These are phyloP conservation scores for Alternaria panax DNA, from an alignment of 2,329 filamentous ascomycete species.

Conservation along the genomic window DNA sequence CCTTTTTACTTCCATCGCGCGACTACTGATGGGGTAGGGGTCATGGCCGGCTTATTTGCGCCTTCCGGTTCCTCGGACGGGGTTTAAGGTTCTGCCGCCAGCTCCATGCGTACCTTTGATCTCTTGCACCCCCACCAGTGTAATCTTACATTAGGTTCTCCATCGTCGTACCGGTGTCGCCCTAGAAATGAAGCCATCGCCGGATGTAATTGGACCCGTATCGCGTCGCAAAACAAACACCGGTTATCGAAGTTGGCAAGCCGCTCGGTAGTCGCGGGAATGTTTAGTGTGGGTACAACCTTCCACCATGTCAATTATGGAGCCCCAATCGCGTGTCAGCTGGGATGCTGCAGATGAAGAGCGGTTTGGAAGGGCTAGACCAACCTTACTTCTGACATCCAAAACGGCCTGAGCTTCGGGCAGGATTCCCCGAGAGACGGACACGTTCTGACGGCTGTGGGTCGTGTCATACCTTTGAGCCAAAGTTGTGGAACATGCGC, in stretches of 20 bases:
- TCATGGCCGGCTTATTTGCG: conserved; percentile 10
- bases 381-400: conserved; percentile 29
- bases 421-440: conserved; percentile 39
- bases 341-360: conserved; percentile 36
- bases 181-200: neutral
- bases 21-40: conserved; percentile 23
- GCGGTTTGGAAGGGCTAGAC: conserved; percentile 34
- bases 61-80: conserved; percentile 14
- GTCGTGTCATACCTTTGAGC: conserved; percentile 24
- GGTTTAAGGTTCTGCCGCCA: conserved; percentile 26
- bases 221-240: conserved; percentile 5
- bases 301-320: conserved; percentile 28
- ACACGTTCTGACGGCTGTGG: conserved; percentile 35
- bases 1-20: conserved; percentile 20
- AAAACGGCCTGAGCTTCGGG: conserved; percentile 41
- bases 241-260: conserved; percentile 15
- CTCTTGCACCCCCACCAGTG: neutral
- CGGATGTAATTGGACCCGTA: neutral
- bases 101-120: conserved; percentile 23
- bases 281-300: conserved; percentile 28
- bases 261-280: conserved; percentile 38
- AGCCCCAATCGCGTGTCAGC: conserved; percentile 40
- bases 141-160: neutral
- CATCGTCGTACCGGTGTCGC: neutral
- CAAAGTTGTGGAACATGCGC: conserved; percentile 37